A percentile compares a stretch with the other conserved stretches of the same genome.
Evolutionary conservation across 75 land plant species (phyloP).

Genomic region (Picea sitchensis): DNA sequence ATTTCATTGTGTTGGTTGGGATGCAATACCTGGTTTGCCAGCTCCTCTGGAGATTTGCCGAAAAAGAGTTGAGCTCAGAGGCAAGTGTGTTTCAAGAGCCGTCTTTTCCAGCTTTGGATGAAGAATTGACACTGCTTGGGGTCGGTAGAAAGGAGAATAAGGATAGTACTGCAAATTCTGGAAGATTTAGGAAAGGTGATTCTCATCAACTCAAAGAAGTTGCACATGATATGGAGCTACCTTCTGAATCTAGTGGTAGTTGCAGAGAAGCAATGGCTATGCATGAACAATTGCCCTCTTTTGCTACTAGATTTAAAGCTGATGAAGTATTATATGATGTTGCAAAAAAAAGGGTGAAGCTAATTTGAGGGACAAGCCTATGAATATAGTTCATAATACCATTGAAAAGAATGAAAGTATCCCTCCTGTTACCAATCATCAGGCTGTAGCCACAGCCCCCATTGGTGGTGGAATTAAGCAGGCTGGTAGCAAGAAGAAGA

Average conservation of each 20-base stretch:
- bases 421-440: neutral
- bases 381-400: neutral
- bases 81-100: neutral
- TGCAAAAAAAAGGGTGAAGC: neutral
- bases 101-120: neutral
- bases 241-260: neutral
- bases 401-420: neutral
- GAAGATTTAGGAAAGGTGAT: neutral
- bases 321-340: neutral
- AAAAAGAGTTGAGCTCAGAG: neutral
- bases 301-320: neutral
- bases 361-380: neutral
- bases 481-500: constrained; percentile 10
- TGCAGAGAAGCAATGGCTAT: neutral
- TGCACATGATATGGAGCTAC: neutral
- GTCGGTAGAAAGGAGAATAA: neutral
- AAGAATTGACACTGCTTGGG: neutral
- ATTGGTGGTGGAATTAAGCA: neutral
- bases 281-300: neutral
- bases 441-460: neutral
- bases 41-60: no score
- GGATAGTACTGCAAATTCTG: neutral
- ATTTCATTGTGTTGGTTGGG: no score
- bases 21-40: no score
- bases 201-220: neutral